Percentiles rank a stretch among this genome's conserved stretches.
phyloP scores from a whole-genome alignment of 805 yeast species.

The Ogataea glucozyma region DNA sequence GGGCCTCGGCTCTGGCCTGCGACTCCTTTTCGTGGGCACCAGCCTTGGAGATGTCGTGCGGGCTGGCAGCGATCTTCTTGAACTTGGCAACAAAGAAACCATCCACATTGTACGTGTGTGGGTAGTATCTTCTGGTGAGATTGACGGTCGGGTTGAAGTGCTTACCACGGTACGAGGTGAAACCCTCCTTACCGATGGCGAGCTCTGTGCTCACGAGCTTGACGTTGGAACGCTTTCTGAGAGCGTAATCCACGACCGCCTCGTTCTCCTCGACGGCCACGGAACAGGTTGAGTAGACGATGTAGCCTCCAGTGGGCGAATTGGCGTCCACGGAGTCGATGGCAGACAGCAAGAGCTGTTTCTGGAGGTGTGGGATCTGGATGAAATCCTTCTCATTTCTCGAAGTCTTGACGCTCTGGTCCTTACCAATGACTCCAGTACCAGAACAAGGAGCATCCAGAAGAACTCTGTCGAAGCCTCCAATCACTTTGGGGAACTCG shows the following conservation, averaged over 20 bases:
- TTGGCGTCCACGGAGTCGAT: slow-evolving; percentile 96
- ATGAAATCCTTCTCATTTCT: slow-evolving; percentile 96
- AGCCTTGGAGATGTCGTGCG: slow-evolving; percentile 81
- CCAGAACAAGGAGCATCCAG: slow-evolving; percentile 99
- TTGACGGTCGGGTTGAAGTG: slow-evolving; percentile 75
- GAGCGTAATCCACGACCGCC: slow-evolving; percentile 96
- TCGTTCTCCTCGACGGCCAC: slow-evolving; percentile 98
- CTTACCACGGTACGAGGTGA: slow-evolving; percentile 90
- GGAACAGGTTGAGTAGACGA: slow-evolving; percentile 97
- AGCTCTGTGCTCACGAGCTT: slow-evolving; percentile 90
- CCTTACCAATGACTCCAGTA: slow-evolving; percentile 98
- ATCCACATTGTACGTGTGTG: slow-evolving; percentile 97
- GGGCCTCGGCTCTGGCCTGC: slow-evolving; percentile 75
- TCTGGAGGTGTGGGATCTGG: slow-evolving; percentile 94
- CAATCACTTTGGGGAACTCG: slow-evolving; percentile 96
- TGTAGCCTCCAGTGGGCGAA: slow-evolving; percentile 87
- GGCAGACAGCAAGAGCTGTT: slow-evolving; percentile 89
- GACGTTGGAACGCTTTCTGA: slow-evolving; percentile 94
- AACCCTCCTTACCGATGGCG: slow-evolving; percentile 94
- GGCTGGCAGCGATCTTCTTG: slow-evolving; percentile 84
- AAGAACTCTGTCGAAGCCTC: slow-evolving; percentile 94
- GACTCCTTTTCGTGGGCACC: slow-evolving; percentile 86
- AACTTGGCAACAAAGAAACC: slow-evolving; percentile 98
- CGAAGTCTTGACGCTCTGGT: slow-evolving; percentile 87
- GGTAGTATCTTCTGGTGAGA: slow-evolving; percentile 92